These are phyloP conservation scores for Sphaceloma murrayae DNA, from an alignment of 2,329 filamentous ascomycete species.

Conservation along the genomic window DNA sequence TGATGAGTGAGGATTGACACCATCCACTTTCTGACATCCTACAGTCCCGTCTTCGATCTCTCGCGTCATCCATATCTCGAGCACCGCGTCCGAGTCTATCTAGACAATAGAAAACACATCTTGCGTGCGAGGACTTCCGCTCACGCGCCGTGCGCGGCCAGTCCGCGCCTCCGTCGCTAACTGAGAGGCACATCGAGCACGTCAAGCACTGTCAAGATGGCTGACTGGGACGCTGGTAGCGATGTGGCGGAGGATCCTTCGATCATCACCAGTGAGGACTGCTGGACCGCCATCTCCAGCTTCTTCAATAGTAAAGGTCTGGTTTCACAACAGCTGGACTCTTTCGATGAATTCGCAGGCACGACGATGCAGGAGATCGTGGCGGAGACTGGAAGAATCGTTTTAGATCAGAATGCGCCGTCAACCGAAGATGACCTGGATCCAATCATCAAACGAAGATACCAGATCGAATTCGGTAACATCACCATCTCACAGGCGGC, in stretches of 20 bases:
- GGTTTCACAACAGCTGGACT: conserved; percentile 95
- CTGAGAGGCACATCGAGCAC: neutral
- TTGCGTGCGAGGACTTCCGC: too few species aligned
- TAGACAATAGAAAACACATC: too few species aligned
- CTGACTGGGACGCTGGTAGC: conserved; percentile 18
- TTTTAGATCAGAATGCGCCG: conserved; percentile 86
- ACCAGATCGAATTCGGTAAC: conserved; percentile 88
- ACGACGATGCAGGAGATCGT: conserved; percentile 93
- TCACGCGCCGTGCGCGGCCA: too few species aligned
- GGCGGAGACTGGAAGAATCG: conserved; percentile 80
- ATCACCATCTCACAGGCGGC: conserved; percentile 83
- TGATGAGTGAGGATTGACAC: too few species aligned
- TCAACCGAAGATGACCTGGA: conserved; percentile 57
- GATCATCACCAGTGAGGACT: conserved; percentile 85
- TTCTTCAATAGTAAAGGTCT: conserved; percentile 96
- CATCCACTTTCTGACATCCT: too few species aligned
- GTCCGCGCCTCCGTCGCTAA: neutral
- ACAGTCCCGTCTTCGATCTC: too few species aligned
- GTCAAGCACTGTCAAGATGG: conserved; percentile 13
- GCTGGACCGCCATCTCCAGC: conserved; percentile 93
- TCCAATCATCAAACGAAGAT: conserved; percentile 76
- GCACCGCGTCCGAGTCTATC: too few species aligned
- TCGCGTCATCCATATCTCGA: too few species aligned
- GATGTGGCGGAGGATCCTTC: conserved; percentile 21
- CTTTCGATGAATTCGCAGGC: conserved; percentile 92